Conservation (phyloP, 768 basidiomycete species). For the Mycena galericulata region DNA sequence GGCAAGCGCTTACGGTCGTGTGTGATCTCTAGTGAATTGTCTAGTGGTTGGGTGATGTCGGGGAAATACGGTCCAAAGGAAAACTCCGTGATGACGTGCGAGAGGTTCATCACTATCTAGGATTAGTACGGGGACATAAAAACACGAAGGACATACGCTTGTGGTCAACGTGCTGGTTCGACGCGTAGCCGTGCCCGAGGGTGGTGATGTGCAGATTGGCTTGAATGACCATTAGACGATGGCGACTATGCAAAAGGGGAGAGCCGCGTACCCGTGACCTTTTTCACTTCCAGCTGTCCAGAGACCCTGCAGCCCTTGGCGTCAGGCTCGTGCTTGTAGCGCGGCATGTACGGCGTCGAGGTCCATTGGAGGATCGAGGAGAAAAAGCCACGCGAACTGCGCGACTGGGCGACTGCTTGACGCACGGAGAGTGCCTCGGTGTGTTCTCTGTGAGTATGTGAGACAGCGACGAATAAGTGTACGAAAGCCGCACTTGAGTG, state of each 20-base stretch:
- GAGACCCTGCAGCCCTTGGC: slow-evolving; percentile 88
- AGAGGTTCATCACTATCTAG: slow-evolving; percentile 96
- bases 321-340: slow-evolving; percentile 75
- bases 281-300: slow-evolving; percentile 86
- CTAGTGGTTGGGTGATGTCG: slow-evolving; percentile 93
- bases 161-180: slow-evolving; percentile 89
- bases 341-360: slow-evolving; percentile 70
- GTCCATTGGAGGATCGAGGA: slow-evolving; percentile 62
- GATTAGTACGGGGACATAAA: background rate
- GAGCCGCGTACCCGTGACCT: slow-evolving; percentile 78
- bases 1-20: slow-evolving; percentile 77
- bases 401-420: slow-evolving; percentile 79
- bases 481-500: slow-evolving; percentile 62
- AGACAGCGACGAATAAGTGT: background rate
- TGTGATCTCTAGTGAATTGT: slow-evolving; percentile 86
- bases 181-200: slow-evolving; percentile 93
- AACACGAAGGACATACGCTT: slow-evolving; percentile 62
- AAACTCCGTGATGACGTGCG: slow-evolving; percentile 96
- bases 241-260: background rate
- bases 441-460: slow-evolving; percentile 62
- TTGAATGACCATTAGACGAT: slow-evolving; percentile 36
- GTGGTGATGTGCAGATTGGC: slow-evolving; percentile 96
- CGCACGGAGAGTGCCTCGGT: slow-evolving; percentile 73
- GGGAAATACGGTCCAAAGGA: slow-evolving; percentile 98
- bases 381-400: slow-evolving; percentile 81